Base-by-base conservation (phyloP, 2,329 filamentous ascomycete genomes). In the Myriosclerotinia duriaeana region DNA sequence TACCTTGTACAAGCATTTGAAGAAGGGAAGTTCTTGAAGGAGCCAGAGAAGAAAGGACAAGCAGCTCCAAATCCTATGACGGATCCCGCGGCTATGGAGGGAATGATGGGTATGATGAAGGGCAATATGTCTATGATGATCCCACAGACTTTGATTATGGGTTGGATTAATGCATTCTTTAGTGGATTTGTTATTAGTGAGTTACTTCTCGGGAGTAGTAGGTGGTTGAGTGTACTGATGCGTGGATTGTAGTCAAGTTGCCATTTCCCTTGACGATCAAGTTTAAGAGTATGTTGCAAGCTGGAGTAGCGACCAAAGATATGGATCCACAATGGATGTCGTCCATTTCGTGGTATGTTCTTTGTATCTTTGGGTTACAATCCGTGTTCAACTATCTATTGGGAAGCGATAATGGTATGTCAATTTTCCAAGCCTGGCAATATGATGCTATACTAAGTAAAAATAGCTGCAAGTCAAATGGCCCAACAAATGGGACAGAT, bases 101-200 rank as follows among this genome's bases (percentile, higher is more conserved):
- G 93, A 72, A 99, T 99, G 95, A 99, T 99, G 95, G 94, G 95
- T 72, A 97, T 97, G 92, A 96, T 99, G 92, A 99, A 99, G 86
- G 93, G 93, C 67, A 97, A 99, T 77, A 97, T 99, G 91, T 94
- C 95, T 71, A 99, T 98, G 95, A 98, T 99, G 82, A 92, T 99
- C 67, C 95, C 95, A 59, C 97, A 99, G 79, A 98, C 93, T 7
- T 80, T 99, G 77, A 99, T 99, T 73, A 99, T 99, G 95, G 95
- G 94, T 72, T 99, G 95, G 95, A 98, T 99, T 78, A 99, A 99
- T 80, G 93, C 95, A 0, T 99, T 98, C 77, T 99, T 99, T 76
- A 96, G 92, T 63, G 95, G 95, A 42, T 99, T 97, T 76, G 95
- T 99, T 58, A 97, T 99, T 70, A 92, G 92, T 96, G 83, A 75